Evolutionary conservation across 352 stramenopile genomes (phyloP).

Genomic region (Pythium folliculosum): DNA sequence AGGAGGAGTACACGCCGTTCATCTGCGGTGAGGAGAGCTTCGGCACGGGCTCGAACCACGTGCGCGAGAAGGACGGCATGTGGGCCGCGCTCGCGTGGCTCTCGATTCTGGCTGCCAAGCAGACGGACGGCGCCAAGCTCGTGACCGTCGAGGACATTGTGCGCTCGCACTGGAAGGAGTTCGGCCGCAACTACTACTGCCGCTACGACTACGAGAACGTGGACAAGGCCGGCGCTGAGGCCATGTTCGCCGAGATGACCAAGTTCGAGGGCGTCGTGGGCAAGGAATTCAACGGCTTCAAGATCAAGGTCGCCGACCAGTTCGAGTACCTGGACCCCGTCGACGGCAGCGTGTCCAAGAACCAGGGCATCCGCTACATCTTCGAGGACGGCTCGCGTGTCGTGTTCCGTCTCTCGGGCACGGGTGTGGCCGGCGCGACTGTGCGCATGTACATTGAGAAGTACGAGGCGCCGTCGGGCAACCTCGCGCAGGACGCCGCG

Average conservation of each 20-base stretch:
- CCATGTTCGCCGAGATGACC: conserved; percentile 74
- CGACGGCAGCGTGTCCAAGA: conserved; percentile 93
- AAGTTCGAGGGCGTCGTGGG: conserved; percentile 70
- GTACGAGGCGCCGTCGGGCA: conserved; percentile 92
- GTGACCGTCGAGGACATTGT: conserved; percentile 97
- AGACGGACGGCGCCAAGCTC: conserved; percentile 86
- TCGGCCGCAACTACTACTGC: conserved; percentile 98
- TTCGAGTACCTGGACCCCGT: conserved; percentile 99
- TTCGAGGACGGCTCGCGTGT: conserved; percentile 95
- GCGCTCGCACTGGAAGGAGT: conserved; percentile 95
- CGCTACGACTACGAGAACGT: conserved; percentile 99
- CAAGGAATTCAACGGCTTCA: conserved; percentile 79
- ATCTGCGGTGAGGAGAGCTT: conserved; percentile 99
- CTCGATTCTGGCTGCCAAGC: conserved; percentile 95
- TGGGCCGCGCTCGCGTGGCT: conserved; percentile 99
- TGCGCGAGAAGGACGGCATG: conserved; percentile 99
- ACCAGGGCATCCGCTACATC: conserved; percentile 97
- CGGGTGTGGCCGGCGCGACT: conserved; percentile 95
- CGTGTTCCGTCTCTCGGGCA: conserved; percentile 98
- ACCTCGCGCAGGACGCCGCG: conserved; percentile 79
- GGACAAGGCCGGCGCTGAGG: conserved; percentile 83
- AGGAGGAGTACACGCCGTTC: conserved; percentile 98
- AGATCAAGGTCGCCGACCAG: conserved; percentile 91
- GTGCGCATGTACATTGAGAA: conserved; percentile 99
- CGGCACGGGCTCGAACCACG: conserved; percentile 98